Conservation (phyloP, 495 filamentous ascomycete species). For the Coniosporium apollinis region DNA sequence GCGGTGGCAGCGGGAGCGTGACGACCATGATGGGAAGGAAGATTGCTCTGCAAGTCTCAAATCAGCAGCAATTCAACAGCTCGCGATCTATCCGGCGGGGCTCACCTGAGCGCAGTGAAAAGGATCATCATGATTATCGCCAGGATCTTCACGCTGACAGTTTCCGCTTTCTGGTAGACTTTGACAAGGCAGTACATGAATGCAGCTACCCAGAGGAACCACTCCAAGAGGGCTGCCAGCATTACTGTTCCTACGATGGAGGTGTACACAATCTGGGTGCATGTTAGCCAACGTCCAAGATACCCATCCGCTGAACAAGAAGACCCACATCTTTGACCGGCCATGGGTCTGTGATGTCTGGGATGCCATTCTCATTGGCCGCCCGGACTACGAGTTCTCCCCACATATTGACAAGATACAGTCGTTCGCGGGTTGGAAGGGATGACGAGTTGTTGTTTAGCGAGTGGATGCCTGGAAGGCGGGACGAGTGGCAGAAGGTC, state of each 20-base stretch:
- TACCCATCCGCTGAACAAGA: not conserved
- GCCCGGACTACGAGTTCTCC: not conserved
- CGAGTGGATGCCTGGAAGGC: no score
- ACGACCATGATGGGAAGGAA: constrained; percentile 93
- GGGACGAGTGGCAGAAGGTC: no score
- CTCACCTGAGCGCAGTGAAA: constrained; percentile 62
- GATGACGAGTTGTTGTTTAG: no score
- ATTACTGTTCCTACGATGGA: constrained; percentile 68
- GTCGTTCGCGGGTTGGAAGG: no score
- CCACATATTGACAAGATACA: not conserved
- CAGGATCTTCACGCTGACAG: constrained; percentile 61
- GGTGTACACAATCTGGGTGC: constrained; percentile 56
- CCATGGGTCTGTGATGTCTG: constrained; percentile 32
- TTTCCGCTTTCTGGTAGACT: constrained; percentile 79
- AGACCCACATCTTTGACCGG: constrained; percentile 33
- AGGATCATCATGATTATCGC: constrained; percentile 56
- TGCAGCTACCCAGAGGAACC: constrained; percentile 84
- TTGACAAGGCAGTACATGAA: constrained; percentile 86
- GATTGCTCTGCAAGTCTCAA: constrained; percentile 42
- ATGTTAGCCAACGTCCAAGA: not conserved
- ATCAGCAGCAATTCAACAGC: constrained; percentile 5
- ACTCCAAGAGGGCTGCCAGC: constrained; percentile 75
- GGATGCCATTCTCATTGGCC: constrained; percentile 1
- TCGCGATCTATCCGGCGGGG: no score
- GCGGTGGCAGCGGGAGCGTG: constrained; percentile 67